A percentile compares a stretch with the other conserved stretches of the same genome.
Evolutionary conservation across 2,329 filamentous ascomycete genomes (phyloP).

Genomic region (Diaporthe sp.): DNA sequence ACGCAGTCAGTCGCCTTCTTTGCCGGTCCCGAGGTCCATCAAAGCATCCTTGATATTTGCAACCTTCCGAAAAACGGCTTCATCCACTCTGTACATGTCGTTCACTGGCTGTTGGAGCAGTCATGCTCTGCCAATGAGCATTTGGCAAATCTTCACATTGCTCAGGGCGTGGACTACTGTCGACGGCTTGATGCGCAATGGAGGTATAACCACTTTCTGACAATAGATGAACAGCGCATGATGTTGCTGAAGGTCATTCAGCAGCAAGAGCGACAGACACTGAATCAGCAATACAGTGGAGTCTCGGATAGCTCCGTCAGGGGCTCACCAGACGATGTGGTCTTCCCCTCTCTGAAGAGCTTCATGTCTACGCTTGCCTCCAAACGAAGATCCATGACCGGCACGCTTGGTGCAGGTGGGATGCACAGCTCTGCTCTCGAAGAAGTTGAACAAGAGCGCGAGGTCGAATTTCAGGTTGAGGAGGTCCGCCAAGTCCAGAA

Average conservation of each 20-base stretch:
- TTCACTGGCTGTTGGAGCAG: conserved; percentile 74
- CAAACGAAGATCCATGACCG: conserved; percentile 47
- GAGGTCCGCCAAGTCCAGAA: conserved; percentile 66
- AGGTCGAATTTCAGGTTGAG: conserved; percentile 71
- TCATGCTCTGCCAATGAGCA: conserved; percentile 72
- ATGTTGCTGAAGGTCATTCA: conserved; percentile 59
- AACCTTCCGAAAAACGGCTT: conserved; percentile 43
- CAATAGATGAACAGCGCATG: conserved; percentile 48
- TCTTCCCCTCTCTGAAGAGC: conserved; percentile 39
- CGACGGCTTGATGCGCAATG: conserved; percentile 63
- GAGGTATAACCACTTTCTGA: conserved; percentile 56
- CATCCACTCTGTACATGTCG: conserved; percentile 55
- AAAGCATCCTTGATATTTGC: conserved; percentile 66
- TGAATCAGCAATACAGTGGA: conserved; percentile 68
- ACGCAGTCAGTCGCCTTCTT: conserved; percentile 70
- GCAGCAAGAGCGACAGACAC: conserved; percentile 67
- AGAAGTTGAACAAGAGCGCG: conserved; percentile 71
- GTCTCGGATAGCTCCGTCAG: conserved; percentile 36
- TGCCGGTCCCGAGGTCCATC: conserved; percentile 71
- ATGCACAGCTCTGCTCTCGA: conserved; percentile 65
- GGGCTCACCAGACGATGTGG: conserved; percentile 42
- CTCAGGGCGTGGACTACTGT: conserved; percentile 73
- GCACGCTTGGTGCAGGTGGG: conserved; percentile 52
- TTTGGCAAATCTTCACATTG: conserved; percentile 67
- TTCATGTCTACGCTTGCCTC: conserved; percentile 50